Percentiles rank a stretch among this genome's conserved stretches.
phyloP scores from a whole-genome alignment of 2,329 filamentous ascomycete species.

The Ophiocordyceps camponoti-floridani region DNA sequence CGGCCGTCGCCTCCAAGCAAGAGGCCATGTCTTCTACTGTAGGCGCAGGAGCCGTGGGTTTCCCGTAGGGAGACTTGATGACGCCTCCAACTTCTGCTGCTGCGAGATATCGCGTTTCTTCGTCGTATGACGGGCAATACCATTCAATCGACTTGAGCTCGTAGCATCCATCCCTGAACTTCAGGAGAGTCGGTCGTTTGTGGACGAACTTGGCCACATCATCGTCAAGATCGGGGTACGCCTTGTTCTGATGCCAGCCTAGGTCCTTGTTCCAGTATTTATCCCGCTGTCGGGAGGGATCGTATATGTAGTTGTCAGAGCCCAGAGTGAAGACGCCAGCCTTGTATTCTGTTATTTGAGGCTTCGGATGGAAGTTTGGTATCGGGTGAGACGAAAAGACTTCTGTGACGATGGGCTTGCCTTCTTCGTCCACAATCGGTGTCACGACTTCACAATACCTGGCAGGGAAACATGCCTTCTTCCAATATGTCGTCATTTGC shows the following conservation, averaged over 20 bases:
- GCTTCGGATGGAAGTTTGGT: background rate
- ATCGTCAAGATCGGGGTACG: background rate
- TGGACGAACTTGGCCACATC: background rate
- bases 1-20: background rate
- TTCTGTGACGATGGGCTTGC: background rate
- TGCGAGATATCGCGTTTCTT: background rate
- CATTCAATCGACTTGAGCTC: background rate
- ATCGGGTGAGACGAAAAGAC: background rate
- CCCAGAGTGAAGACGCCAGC: background rate
- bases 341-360: background rate
- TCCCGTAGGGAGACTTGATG: background rate
- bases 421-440: background rate
- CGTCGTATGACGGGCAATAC: background rate
- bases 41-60: background rate
- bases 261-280: background rate
- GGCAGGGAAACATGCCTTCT: background rate
- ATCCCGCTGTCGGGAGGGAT: background rate
- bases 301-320: background rate
- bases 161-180: background rate
- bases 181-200: background rate
- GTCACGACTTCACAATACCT: background rate
- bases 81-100: background rate
- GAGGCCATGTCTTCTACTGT: background rate
- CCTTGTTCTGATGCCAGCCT: background rate
- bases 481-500: background rate